Conservation (phyloP, 1,284 basidiomycete species). For the Termitomyces sp. region DNA sequence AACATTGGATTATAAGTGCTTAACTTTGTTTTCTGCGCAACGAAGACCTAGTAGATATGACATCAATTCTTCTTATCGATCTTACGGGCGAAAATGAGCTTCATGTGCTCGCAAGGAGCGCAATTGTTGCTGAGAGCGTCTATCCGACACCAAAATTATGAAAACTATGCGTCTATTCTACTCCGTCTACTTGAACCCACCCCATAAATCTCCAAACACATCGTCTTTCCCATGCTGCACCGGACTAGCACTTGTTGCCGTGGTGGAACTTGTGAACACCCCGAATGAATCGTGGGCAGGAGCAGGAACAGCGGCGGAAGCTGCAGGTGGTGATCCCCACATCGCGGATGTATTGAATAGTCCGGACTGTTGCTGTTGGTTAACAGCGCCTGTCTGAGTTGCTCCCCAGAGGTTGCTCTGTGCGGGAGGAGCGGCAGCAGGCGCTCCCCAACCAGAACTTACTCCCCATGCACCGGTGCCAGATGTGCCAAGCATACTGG, state of each 20-base stretch:
- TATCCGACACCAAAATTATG: no score
- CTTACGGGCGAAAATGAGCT: no score
- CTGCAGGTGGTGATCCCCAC: slow-evolving; percentile 40
- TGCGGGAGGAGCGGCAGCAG: slow-evolving; percentile 25
- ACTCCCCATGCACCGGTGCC: slow-evolving; percentile 63
- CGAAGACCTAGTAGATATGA: no score
- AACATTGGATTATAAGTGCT: no score
- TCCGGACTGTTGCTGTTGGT: slow-evolving; percentile 23
- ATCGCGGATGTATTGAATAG: slow-evolving; percentile 48
- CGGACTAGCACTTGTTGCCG: neutral
- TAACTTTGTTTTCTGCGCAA: no score
- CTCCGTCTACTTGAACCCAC: slow-evolving; percentile 61
- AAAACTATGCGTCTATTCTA: no score
- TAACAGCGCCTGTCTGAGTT: slow-evolving; percentile 22
- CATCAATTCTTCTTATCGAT: no score
- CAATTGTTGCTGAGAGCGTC: no score
- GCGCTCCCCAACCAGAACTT: slow-evolving; percentile 53
- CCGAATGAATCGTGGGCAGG: slow-evolving; percentile 32
- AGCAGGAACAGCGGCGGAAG: neutral
- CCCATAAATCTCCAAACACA: slow-evolving; percentile 77
- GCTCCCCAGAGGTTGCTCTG: slow-evolving; percentile 40
- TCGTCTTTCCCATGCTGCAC: slow-evolving; percentile 65
- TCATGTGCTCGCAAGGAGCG: no score
- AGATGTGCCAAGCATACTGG: slow-evolving; percentile 54
- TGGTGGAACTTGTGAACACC: slow-evolving; percentile 20